Percentiles rank a stretch among this genome's conserved stretches.
Evolutionary conservation across 2,329 filamentous ascomycete genomes (phyloP).

Genomic region (Diaporthe aspalathi): DNA sequence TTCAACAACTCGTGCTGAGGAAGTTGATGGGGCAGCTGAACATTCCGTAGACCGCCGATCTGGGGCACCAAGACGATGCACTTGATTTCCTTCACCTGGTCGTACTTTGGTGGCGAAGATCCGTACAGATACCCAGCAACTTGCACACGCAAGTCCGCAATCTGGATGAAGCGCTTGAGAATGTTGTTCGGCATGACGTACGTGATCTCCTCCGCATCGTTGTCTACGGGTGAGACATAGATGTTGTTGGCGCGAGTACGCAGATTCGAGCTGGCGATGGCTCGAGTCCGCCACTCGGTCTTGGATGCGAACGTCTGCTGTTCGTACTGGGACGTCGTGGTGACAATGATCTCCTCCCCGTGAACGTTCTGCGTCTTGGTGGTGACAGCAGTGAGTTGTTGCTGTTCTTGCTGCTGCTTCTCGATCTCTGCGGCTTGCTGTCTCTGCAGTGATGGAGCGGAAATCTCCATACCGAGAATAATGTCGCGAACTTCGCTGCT

Average conservation of each 20-base stretch:
- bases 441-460: conserved; percentile 95
- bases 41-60: conserved; percentile 90
- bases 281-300: conserved; percentile 97
- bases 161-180: conserved; percentile 97
- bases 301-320: conserved; percentile 98
- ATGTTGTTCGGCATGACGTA: conserved; percentile 99
- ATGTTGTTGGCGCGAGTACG: conserved; percentile 97
- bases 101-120: conserved; percentile 90
- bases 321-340: conserved; percentile 97
- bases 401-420: conserved; percentile 97
- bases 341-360: conserved; percentile 97
- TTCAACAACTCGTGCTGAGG: conserved; percentile 93
- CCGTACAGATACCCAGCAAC: conserved; percentile 97
- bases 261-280: conserved; percentile 95
- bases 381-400: conserved; percentile 95
- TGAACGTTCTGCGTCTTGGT: conserved; percentile 98
- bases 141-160: conserved; percentile 95
- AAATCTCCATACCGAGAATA: conserved; percentile 99
- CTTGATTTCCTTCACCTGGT: conserved; percentile 95
- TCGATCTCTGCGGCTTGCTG: conserved; percentile 99
- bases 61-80: conserved; percentile 98
- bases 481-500: conserved; percentile 98
- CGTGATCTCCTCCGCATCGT: conserved; percentile 89
- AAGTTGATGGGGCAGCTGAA: conserved; percentile 88
- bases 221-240: conserved; percentile 96